phyloP scores from a whole-genome alignment of 805 yeast genomes.

The Schwanniomyces vanrijiae region DNA sequence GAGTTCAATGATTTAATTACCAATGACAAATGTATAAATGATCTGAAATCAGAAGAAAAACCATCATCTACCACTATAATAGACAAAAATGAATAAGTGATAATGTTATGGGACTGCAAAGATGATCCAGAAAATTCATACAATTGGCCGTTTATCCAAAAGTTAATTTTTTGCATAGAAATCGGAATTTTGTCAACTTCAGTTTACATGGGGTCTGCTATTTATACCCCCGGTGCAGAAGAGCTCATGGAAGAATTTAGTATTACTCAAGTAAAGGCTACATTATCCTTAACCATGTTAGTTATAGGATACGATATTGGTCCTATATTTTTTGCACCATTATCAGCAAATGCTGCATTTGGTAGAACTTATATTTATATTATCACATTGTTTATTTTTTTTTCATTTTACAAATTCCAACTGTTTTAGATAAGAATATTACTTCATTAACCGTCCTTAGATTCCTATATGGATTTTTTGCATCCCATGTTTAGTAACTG shows the following conservation, averaged over 20 bases:
- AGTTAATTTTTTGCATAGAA: constrained; percentile 30
- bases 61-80: not conserved
- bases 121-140: constrained; percentile 52
- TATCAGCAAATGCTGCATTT: constrained; percentile 49
- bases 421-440: constrained; percentile 45
- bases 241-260: constrained; percentile 41
- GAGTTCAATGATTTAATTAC: constrained; percentile 24
- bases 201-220: constrained; percentile 53
- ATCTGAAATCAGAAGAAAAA: not conserved
- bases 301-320: constrained; percentile 64
- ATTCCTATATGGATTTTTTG: constrained; percentile 49
- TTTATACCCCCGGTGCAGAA: constrained; percentile 50
- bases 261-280: constrained; percentile 40
- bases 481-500: constrained; percentile 55
- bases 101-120: constrained; percentile 28
- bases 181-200: constrained; percentile 45
- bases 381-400: constrained; percentile 47
- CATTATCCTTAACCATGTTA: constrained; percentile 41
- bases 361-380: constrained; percentile 51
- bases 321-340: constrained; percentile 53
- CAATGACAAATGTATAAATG: constrained; percentile 22
- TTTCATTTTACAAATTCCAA: constrained; percentile 49
- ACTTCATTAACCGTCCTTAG: constrained; percentile 49
- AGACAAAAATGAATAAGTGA: constrained; percentile 1
- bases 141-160: constrained; percentile 47